These are phyloP conservation scores for Spergularia bocconei DNA, from an alignment of 148 eudicot species.

Conservation along the genomic window DNA sequence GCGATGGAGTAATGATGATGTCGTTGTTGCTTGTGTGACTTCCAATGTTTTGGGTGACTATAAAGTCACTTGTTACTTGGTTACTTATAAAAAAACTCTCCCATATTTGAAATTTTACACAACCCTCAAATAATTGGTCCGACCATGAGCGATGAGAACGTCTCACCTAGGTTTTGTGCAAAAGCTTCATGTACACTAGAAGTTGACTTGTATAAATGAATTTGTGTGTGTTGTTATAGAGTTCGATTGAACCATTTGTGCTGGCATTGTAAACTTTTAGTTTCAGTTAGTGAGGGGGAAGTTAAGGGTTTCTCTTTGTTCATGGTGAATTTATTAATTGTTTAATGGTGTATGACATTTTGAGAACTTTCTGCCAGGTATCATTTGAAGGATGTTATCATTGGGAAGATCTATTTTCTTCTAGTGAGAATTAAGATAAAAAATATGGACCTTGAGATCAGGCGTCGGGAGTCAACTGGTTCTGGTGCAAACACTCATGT, in stretches of 20 bases:
- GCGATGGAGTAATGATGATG: no score
- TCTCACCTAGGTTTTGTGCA: constrained; percentile 7
- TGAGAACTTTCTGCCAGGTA: constrained; percentile 53
- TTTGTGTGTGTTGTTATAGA: background rate
- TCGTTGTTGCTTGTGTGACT: no score
- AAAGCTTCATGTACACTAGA: background rate
- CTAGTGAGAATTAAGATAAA: constrained; percentile 95
- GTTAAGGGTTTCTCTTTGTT: no score
- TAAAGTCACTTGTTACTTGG: background rate
- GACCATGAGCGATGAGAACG: background rate
- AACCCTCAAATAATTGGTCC: background rate
- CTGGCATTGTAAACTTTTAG: background rate
- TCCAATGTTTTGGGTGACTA: no score
- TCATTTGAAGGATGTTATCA: constrained; percentile 90
- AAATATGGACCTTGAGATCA: constrained; percentile 97
- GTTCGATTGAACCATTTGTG: background rate
- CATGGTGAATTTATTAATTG: background rate
- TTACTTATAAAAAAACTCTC: background rate
- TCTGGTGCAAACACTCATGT: constrained; percentile 96
- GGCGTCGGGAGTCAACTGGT: constrained; percentile 98
- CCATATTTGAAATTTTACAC: background rate
- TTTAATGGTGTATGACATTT: background rate
- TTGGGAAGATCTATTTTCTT: constrained; percentile 98
- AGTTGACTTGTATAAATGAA: background rate
- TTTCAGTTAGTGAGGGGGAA: background rate